Evolutionary conservation across 805 yeast species (phyloP).

Genomic region (Ogataea trehaloabstinens): DNA sequence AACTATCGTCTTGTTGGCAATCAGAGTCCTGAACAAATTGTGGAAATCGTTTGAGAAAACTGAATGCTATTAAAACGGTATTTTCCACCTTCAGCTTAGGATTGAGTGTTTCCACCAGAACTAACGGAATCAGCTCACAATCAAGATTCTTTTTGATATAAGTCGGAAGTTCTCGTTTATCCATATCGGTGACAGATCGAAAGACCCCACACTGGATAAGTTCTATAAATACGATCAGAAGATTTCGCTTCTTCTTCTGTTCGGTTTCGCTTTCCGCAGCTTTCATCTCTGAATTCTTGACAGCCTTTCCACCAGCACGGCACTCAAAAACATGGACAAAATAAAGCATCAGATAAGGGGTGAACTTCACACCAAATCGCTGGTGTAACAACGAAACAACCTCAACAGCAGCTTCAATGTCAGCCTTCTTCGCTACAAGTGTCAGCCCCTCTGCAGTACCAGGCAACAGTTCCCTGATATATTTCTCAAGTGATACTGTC

Average conservation of each 20-base stretch:
- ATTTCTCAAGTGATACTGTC: constrained; percentile 67
- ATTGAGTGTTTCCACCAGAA: constrained; percentile 43
- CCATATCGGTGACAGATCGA: constrained; percentile 41
- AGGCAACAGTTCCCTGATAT: constrained; percentile 64
- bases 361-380: constrained; percentile 56
- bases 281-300: constrained; percentile 4
- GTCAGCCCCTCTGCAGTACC: constrained; percentile 62
- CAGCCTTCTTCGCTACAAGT: constrained; percentile 52
- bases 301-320: constrained; percentile 23
- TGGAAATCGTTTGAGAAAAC: constrained; percentile 50
- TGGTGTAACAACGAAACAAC: constrained; percentile 74
- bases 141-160: constrained; percentile 35
- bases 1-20: too few relatives aligned
- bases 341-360: constrained; percentile 45
- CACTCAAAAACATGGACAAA: constrained; percentile 41
- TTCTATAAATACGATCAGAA: constrained; percentile 56
- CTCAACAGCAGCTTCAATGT: constrained; percentile 62
- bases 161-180: constrained; percentile 41
- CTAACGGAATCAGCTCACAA: constrained; percentile 40
- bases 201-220: constrained; percentile 58
- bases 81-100: constrained; percentile 33
- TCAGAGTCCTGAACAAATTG: constrained; percentile 4
- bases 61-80: constrained; percentile 38
- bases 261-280: constrained; percentile 33
- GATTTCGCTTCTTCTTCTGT: constrained; percentile 39